Conservation (phyloP, 225 moss, liverwort and hornwort genomes). For the Marchantia polymorpha region DNA sequence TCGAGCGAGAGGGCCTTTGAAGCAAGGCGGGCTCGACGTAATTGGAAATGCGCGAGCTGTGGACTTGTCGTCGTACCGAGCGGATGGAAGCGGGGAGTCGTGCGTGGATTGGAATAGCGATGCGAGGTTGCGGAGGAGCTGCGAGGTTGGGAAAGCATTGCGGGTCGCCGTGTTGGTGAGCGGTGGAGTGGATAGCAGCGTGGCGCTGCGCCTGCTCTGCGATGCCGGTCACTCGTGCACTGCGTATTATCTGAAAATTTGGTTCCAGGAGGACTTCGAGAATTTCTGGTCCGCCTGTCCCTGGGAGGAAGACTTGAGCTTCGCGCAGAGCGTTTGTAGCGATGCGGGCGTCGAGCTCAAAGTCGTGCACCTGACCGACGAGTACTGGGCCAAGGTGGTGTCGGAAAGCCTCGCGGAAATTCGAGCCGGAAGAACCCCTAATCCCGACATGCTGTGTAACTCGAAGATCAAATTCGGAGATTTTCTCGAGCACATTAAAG, state of each 20-base stretch:
- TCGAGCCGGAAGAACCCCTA: constrained; percentile 87
- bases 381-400: constrained; percentile 89
- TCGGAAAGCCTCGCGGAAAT: constrained; percentile 68
- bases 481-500: constrained; percentile 74
- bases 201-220: constrained; percentile 84
- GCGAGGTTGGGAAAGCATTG: constrained; percentile 62
- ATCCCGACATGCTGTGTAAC: constrained; percentile 98
- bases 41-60: constrained; percentile 27
- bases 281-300: constrained; percentile 98
- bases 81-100: background rate
- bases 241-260: constrained; percentile 96
- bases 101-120: constrained; percentile 56
- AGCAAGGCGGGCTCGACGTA: constrained; percentile 19
- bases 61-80: constrained; percentile 10
- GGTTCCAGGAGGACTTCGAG: constrained; percentile 99
- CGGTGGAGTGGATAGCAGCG: constrained; percentile 98
- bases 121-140: constrained; percentile 55
- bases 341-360: constrained; percentile 82
- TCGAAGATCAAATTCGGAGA: constrained; percentile 90
- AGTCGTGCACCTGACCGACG: constrained; percentile 89
- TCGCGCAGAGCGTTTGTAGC: constrained; percentile 80
- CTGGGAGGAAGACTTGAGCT: constrained; percentile 92
- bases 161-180: constrained; percentile 88
- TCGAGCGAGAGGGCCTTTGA: background rate
- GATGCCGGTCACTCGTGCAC: constrained; percentile 88